A percentile compares a stretch with the other conserved stretches of the same genome.
Conservation (phyloP, 768 basidiomycete genomes). For the Tylopilus rubrobrunneus region DNA sequence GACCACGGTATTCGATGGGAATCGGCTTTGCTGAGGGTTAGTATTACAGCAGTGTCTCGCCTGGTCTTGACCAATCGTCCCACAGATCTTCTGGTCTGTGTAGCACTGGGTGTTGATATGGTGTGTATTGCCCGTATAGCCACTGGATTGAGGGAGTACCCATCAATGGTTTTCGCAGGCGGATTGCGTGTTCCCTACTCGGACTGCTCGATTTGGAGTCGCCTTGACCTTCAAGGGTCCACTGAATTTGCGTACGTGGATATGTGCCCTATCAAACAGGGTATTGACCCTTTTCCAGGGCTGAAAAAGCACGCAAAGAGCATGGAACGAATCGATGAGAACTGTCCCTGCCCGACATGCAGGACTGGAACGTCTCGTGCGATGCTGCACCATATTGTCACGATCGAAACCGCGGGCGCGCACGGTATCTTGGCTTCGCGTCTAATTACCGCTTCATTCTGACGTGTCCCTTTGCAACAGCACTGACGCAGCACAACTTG, state of each 20-base stretch:
- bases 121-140: conserved; percentile 34
- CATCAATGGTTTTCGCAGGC: conserved; percentile 45
- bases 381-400: conserved; percentile 68
- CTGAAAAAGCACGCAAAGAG: conserved; percentile 69
- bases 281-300: conserved; percentile 19
- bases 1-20: conserved; percentile 90
- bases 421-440: conserved; percentile 51
- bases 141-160: background rate
- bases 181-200: conserved; percentile 90
- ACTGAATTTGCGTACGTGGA: conserved; percentile 64
- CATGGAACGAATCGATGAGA: conserved; percentile 66
- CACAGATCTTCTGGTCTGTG: conserved; percentile 81
- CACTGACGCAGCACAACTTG: conserved; percentile 78
- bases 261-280: background rate
- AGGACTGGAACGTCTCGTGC: conserved; percentile 62
- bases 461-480: conserved; percentile 35
- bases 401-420: conserved; percentile 81
- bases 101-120: conserved; percentile 92
- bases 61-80: background rate
- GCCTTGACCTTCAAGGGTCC: conserved; percentile 81
- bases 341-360: conserved; percentile 88
- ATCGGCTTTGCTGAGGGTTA: conserved; percentile 88
- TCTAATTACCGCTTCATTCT: conserved; percentile 18
- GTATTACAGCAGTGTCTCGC: conserved; percentile 2
- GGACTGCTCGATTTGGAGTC: conserved; percentile 88